Evolutionary conservation across 116 monocot genomes (phyloP), one percentile per base, ranked within the genome.

Genomic region (Papilionanthe hybrid): DNA sequence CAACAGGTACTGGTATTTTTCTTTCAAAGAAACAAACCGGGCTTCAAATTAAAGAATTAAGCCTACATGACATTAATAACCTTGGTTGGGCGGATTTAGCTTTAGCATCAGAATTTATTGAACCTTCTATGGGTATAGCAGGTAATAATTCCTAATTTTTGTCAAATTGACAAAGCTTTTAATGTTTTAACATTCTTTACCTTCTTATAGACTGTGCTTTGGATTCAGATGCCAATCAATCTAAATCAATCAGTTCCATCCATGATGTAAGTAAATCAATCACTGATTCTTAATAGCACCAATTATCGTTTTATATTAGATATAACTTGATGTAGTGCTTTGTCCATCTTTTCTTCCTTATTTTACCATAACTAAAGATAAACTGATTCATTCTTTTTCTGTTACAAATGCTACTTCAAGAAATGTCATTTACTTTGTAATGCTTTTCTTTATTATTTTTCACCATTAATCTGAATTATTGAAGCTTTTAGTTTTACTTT

Each of bases 71-170:
- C 43, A 82, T 92, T 44, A 85, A 90, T 80, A 82, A 81, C 42
- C 83, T 94, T 74, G 87, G 86, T 32, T 94, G 92, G 94, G 87
- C 75, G 27, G 86, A 88, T 44, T 81, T 94, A 5, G 81, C 91
- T 79, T 82, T 82, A 78, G 81, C 76, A 77, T 75, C 85, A 72
- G 65, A 68, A 67, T 43, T 28, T 25, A 60, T 78, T 66, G 80
- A 80, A 84, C 42, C 85, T 72, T 32, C 42, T 58, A 42, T 78
- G 78, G 22, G n/a, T 17, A 78, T 41, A 73, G 81, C 50, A 77
- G 86, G 86, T 86, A 84, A 42, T 77, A 8, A 6, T 55, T 49
- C 41, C 13, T 44, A 57, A 10, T 12, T 11, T 19, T 75, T 5
- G 13, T 75, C 7, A 11, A 75, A 48, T 75, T 25, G 19, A 50